Evolutionary conservation across 768 basidiomycete species (phyloP).

Genomic region (Clavulina sp.): DNA sequence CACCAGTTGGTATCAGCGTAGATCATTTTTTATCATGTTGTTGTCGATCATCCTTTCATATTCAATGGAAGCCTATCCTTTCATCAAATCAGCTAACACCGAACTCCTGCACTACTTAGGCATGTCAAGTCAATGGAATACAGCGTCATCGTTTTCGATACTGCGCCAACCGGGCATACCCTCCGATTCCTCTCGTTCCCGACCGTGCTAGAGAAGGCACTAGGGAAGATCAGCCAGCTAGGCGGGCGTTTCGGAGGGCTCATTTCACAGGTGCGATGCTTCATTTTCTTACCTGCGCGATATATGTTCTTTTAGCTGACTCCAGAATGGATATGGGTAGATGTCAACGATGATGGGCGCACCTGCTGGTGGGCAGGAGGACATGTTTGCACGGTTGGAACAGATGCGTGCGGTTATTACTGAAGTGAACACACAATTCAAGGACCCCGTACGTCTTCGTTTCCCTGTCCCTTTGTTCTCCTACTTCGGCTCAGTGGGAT

Average conservation of each 20-base stretch:
- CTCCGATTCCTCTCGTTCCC: constrained; percentile 99
- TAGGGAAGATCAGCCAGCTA: constrained; percentile 86
- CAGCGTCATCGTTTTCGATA: constrained; percentile 99
- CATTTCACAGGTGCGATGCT: constrained; percentile 56
- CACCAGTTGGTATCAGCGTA: not conserved
- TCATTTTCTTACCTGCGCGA: no score
- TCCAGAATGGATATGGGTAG: constrained; percentile 20
- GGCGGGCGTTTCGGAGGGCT: constrained; percentile 93
- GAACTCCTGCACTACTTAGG: constrained; percentile 24
- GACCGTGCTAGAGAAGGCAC: constrained; percentile 88
- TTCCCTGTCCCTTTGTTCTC: not conserved
- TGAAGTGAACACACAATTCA: constrained; percentile 98
- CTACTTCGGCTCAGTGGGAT: not conserved
- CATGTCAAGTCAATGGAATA: constrained; percentile 99
- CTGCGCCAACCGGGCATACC: constrained; percentile 96
- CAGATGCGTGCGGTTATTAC: constrained; percentile 94
- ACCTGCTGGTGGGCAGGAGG: constrained; percentile 75
- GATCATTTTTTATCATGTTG: not conserved
- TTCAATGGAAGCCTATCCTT: no score
- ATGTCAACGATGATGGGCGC: constrained; percentile 97
- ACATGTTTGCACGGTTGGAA: constrained; percentile 97
- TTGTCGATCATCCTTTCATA: not conserved
- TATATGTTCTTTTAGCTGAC: constrained; percentile 17
- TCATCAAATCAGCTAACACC: not conserved
- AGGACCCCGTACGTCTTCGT: constrained; percentile 66